These are phyloP conservation scores for Kernera saxatilis DNA, from an alignment of 345 rosid genomes.

Conservation along the genomic window DNA sequence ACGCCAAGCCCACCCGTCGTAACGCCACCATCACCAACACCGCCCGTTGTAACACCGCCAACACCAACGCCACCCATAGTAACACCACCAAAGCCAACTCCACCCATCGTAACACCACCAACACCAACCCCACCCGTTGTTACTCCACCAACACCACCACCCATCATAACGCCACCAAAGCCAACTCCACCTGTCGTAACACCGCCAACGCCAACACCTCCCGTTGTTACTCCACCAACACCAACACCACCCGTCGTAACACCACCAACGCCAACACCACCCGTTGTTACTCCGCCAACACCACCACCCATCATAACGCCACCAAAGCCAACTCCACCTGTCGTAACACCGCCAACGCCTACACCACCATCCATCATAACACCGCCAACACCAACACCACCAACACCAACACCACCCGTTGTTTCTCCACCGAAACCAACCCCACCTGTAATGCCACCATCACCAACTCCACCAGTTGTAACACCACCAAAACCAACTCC, in stretches of 20 bases:
- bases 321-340: not conserved
- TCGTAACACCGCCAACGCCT: not conserved
- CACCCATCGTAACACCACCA: not conserved
- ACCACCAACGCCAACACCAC: slow-evolving; percentile 2
- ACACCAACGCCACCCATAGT: not conserved
- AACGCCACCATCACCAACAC: not conserved
- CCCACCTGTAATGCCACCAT: not conserved
- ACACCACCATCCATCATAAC: not conserved
- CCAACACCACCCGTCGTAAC: not conserved
- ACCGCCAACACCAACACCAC: slow-evolving; percentile 13
- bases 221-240: not conserved
- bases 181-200: not conserved
- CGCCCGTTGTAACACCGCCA: not conserved
- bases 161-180: not conserved
- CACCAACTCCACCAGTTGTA: not conserved
- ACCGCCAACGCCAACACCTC: slow-evolving; percentile 14
- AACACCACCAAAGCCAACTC: slow-evolving; percentile 8
- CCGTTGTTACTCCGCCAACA: slow-evolving; percentile 5
- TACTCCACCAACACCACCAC: slow-evolving; percentile 1
- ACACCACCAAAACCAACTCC: not conserved
- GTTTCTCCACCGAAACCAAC: not conserved
- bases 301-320: slow-evolving; percentile 15
- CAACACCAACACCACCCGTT: not conserved
- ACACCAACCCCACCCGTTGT: not conserved
- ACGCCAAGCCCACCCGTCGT: not conserved